Conservation (phyloP, 2,329 filamentous ascomycete species). For the Lachnellula suecica region DNA sequence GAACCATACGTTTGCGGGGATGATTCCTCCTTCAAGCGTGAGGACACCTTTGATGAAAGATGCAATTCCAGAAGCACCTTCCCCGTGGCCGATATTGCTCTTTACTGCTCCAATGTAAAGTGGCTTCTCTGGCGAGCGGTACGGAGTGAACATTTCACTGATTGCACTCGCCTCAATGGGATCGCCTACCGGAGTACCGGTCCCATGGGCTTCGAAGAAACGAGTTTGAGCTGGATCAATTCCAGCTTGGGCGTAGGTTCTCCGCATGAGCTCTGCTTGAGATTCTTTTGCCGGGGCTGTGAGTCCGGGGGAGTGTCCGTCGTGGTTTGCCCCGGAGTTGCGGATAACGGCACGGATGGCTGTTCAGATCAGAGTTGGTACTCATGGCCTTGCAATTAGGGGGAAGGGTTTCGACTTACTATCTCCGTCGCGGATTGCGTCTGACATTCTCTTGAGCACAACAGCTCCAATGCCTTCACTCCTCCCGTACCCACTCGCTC, state of each 20-base stretch:
- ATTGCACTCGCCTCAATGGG: conserved; percentile 1
- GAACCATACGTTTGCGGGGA: conserved; percentile 14
- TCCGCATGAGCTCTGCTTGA: too few relatives aligned
- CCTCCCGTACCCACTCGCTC: conserved; percentile 61
- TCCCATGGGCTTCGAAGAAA: conserved; percentile 13
- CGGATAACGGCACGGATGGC: too few relatives aligned
- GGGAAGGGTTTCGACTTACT: conserved; percentile 52
- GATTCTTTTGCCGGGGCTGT: too few relatives aligned
- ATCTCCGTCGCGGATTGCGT: conserved; percentile 58
- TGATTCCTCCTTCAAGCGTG: conserved; percentile 30
- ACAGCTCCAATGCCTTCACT: conserved; percentile 60
- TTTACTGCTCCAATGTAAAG: conserved; percentile 10
- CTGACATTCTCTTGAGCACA: conserved; percentile 55
- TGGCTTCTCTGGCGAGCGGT: not conserved
- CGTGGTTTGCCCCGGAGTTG: too few relatives aligned
- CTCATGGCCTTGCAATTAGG: conserved; percentile 53
- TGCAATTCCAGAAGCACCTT: conserved; percentile 19
- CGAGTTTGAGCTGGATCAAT: too few relatives aligned
- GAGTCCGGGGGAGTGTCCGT: too few relatives aligned
- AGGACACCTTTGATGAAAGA: conserved; percentile 17
- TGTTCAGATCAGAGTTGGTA: too few relatives aligned
- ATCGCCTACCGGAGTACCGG: not conserved
- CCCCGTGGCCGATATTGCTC: conserved; percentile 24
- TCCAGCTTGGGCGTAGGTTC: too few relatives aligned
- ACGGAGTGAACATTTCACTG: not conserved